phyloP scores from a whole-genome alignment of 257 asterid species.

The Dorcoceras hygrometricum region DNA sequence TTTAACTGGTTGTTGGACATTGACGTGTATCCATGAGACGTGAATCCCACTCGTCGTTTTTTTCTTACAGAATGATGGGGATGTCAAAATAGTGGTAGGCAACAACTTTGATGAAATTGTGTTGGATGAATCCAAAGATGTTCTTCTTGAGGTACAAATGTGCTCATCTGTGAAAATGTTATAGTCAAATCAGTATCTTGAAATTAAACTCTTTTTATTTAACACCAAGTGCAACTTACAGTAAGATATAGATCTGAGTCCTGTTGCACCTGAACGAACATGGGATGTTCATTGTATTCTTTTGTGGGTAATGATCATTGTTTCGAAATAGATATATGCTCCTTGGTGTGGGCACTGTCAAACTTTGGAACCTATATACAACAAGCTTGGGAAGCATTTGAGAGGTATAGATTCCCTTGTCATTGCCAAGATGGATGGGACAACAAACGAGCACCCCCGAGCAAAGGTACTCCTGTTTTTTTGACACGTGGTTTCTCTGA shows the following conservation, averaged over 20 bases:
- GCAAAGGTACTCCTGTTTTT: conserved; percentile 61
- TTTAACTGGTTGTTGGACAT: conserved; percentile 22
- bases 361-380: conserved; percentile 77
- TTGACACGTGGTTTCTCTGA: not conserved
- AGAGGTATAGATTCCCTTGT: conserved; percentile 69
- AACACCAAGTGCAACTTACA: not conserved
- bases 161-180: not conserved
- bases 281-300: not conserved
- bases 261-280: not conserved
- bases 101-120: conserved; percentile 89
- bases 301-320: conserved; percentile 14
- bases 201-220: not conserved
- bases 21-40: conserved; percentile 30
- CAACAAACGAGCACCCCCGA: conserved; percentile 92
- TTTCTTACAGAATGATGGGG: conserved; percentile 74
- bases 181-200: not conserved
- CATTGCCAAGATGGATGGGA: conserved; percentile 97
- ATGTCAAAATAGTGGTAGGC: conserved; percentile 88
- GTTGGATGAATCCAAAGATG: conserved; percentile 92
- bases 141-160: conserved; percentile 86
- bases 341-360: conserved; percentile 99
- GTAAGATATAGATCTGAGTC: too few relatives aligned
- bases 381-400: conserved; percentile 80
- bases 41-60: conserved; percentile 22
- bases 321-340: conserved; percentile 62